Evolutionary conservation across 768 basidiomycete genomes (phyloP), one percentile per base, ranked within the genome.

Genomic region (Agaricus blazei): DNA sequence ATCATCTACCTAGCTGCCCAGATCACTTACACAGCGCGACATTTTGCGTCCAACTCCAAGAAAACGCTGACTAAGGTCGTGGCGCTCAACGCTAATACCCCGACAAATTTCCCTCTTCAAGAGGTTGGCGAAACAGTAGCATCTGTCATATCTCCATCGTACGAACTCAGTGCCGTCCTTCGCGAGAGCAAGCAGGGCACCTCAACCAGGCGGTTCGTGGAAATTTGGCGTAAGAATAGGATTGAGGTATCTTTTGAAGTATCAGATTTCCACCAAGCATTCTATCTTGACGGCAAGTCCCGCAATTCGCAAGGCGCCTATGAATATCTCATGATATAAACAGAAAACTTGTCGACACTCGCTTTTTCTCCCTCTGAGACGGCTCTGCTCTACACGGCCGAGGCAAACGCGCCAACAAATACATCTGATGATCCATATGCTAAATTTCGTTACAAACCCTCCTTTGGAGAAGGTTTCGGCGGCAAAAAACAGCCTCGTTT

Each of bases 391-490:
- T 89, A 88, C 58, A 74, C 75, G 3, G 87, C 86, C 2, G 87
- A 88, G 62, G 74, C 67, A 0, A 82, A 79, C 14, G 58, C 53
- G 9, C 68, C 68, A 3, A 52, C 63, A n/a, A 59, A 45, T 41
- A 66, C 58, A 9, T 56, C 67, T 12, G 54, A 64, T 1, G 70
- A 74, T 58, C 69, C 71, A 2, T 75, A 69, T 54, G 64, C 66
- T 19, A 79, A 79, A 52, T 87, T 82, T 58, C 68, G 73, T 26
- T 89, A 77, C 64, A 70, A 62, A 1, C 85, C 87, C 4, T 72
- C 78, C 44, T 81, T 87, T 56, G 88, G 88, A 0, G 88, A 90
- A 66, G 75, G 76, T 4, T 63, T 85, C n/a, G 64, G 65, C 3
- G 78, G 76, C 3, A 82, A 77, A 63, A 78, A 74, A 56, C 67